Percentiles rank a stretch among this genome's conserved stretches.
These are phyloP conservation scores for Aspergillus cejpii DNA, from an alignment of 2,329 filamentous ascomycete species.

Conservation along the genomic window DNA sequence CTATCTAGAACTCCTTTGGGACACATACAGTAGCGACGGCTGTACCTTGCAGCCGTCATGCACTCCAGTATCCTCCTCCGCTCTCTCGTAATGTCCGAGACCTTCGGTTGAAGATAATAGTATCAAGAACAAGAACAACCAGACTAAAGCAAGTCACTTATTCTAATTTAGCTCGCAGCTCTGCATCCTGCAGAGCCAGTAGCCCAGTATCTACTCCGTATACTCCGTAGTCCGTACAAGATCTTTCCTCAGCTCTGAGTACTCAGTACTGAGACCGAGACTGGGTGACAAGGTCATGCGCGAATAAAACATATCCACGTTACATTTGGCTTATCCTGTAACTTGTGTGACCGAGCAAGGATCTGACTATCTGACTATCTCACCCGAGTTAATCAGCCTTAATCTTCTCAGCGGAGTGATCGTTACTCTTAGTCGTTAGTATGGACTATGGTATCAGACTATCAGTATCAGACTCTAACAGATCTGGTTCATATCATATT, in stretches of 20 bases:
- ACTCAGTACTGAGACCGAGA: too few species aligned
- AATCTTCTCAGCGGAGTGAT: too few species aligned
- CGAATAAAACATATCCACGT: background rate
- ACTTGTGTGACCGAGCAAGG: background rate
- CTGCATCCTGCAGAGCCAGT: background rate
- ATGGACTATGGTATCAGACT: too few species aligned
- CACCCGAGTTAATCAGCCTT: too few species aligned
- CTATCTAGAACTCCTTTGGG: background rate
- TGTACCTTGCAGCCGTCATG: background rate
- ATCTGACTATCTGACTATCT: background rate
- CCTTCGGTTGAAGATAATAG: background rate
- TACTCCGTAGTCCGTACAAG: background rate
- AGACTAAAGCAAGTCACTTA: too few species aligned
- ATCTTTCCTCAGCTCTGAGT: too few species aligned
- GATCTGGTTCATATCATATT: too few species aligned
- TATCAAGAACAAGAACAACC: too few species aligned
- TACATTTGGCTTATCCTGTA: background rate
- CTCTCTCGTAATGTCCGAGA: background rate
- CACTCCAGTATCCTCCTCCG: background rate
- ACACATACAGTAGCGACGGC: background rate
- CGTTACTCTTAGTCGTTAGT: too few species aligned
- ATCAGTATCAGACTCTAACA: too few species aligned
- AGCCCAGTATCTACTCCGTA: background rate
- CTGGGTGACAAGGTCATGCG: background rate
- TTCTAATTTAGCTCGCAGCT: background rate